Evolutionary conservation across 495 filamentous ascomycete species (phyloP).

Genomic region (Trichoderma reesei): DNA sequence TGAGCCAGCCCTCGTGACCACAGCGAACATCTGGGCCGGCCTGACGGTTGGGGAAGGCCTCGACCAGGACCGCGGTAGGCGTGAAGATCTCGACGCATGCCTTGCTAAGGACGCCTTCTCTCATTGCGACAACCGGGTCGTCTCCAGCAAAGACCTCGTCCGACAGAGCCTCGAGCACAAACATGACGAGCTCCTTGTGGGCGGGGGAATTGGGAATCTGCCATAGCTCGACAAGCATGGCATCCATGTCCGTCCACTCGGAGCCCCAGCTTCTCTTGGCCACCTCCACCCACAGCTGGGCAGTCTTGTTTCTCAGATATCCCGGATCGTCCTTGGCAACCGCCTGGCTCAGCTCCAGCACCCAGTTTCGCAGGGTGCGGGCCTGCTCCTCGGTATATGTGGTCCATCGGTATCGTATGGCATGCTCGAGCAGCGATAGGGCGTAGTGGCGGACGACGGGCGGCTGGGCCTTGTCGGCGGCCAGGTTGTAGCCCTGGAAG

Average conservation of each 20-base stretch:
- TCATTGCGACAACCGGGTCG: slow-evolving; percentile 71
- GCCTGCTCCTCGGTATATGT: slow-evolving; percentile 57
- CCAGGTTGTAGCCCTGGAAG: slow-evolving; percentile 75
- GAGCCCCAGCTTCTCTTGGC: slow-evolving; percentile 86
- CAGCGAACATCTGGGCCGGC: slow-evolving; percentile 51
- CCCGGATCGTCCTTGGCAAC: slow-evolving; percentile 63
- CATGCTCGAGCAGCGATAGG: slow-evolving; percentile 79
- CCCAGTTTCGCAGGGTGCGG: slow-evolving; percentile 55
- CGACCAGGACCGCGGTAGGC: slow-evolving; percentile 60
- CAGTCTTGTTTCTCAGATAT: slow-evolving; percentile 87
- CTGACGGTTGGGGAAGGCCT: slow-evolving; percentile 60
- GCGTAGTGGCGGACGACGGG: slow-evolving; percentile 87
- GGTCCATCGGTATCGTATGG: slow-evolving; percentile 72
- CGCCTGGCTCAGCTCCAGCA: slow-evolving; percentile 66
- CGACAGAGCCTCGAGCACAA: slow-evolving; percentile 81
- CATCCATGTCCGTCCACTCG: slow-evolving; percentile 94
- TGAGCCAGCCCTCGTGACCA: slow-evolving; percentile 79
- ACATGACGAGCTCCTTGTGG: slow-evolving; percentile 72
- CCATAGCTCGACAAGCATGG: slow-evolving; percentile 73
- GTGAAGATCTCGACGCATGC: slow-evolving; percentile 90
- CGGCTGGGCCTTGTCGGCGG: slow-evolving; percentile 58
- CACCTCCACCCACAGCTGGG: slow-evolving; percentile 90
- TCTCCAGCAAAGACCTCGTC: slow-evolving; percentile 91
- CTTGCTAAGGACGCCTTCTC: slow-evolving; percentile 73
- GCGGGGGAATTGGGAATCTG: slow-evolving; percentile 47